Conservation (phyloP, 1,139 yeast genomes). For the Neolecta irregularis region DNA sequence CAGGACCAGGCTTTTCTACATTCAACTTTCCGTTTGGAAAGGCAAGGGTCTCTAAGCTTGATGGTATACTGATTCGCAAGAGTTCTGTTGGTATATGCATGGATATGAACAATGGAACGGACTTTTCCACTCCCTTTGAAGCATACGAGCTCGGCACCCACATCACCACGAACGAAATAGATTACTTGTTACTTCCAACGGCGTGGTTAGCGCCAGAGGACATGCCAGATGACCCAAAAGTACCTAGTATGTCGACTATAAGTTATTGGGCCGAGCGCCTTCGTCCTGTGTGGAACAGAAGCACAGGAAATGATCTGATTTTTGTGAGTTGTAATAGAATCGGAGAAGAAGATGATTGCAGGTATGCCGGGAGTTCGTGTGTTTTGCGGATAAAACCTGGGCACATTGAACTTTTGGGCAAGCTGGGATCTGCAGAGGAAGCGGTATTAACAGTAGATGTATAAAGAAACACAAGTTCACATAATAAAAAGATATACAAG, state of each 20-base stretch:
- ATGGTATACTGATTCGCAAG: no score
- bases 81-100: conserved; percentile 78
- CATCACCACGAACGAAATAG: conserved; percentile 31
- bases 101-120: conserved; percentile 81
- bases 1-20: conserved; percentile 42
- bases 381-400: conserved; percentile 14
- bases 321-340: conserved; percentile 50
- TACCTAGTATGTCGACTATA: conserved; percentile 29
- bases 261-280: conserved; percentile 63
- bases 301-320: conserved; percentile 19
- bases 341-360: conserved; percentile 55
- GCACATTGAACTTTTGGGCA: no score
- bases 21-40: no score
- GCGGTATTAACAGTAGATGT: no score
- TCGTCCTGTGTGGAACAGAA: conserved; percentile 45
- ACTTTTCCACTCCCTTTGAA: conserved; percentile 65
- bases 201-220: conserved; percentile 48
- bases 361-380: conserved; percentile 51
- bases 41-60: no score
- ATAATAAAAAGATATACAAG: background rate
- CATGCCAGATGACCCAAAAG: conserved; percentile 15
- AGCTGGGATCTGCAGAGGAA: no score
- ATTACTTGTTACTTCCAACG: conserved; percentile 61
- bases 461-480: no score
- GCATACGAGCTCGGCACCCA: conserved; percentile 58